Percentiles rank a stretch among this genome's conserved stretches.
phyloP scores from a whole-genome alignment of 192 early-diverging fungal genomes.

The Backusella sp. region DNA sequence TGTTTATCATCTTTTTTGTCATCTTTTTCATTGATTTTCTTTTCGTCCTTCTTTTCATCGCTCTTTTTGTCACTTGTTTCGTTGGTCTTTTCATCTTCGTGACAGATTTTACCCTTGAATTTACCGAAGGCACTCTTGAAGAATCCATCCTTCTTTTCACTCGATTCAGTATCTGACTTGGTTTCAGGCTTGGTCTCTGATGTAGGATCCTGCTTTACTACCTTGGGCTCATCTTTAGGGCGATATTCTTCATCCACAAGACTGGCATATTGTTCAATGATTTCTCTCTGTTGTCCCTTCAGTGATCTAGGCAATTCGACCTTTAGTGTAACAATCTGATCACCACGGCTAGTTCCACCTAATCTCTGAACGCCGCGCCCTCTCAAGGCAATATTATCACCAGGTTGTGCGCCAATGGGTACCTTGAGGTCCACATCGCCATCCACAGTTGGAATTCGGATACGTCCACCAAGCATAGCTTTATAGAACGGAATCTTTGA shows the following conservation, averaged over 20 bases:
- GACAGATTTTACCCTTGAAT: slow-evolving; percentile 48
- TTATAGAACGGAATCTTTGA: slow-evolving; percentile 78
- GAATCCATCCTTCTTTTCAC: slow-evolving; percentile 41
- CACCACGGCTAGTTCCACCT: slow-evolving; percentile 64
- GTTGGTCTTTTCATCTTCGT: slow-evolving; percentile 42
- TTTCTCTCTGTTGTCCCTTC: slow-evolving; percentile 47
- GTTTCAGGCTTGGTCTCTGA: slow-evolving; percentile 29
- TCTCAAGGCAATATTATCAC: slow-evolving; percentile 77
- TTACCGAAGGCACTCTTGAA: slow-evolving; percentile 63
- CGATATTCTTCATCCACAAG: slow-evolving; percentile 39
- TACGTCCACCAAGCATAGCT: slow-evolving; percentile 84
- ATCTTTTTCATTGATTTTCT: not conserved
- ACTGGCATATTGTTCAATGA: slow-evolving; percentile 63
- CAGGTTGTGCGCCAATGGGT: slow-evolving; percentile 84
- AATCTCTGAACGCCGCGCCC: slow-evolving; percentile 73
- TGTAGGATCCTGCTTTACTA: slow-evolving; percentile 9
- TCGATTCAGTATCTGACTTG: slow-evolving; percentile 11
- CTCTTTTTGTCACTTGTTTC: slow-evolving; percentile 14
- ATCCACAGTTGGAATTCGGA: slow-evolving; percentile 91
- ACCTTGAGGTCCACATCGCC: slow-evolving; percentile 93
- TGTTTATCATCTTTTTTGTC: not conserved
- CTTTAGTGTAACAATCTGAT: slow-evolving; percentile 89
- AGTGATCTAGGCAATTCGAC: slow-evolving; percentile 75
- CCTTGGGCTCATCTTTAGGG: not conserved
- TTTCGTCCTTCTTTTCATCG: slow-evolving; percentile 21